These are phyloP conservation scores for Solanum chacoense DNA, from an alignment of 305 asterid species.

Conservation along the genomic window DNA sequence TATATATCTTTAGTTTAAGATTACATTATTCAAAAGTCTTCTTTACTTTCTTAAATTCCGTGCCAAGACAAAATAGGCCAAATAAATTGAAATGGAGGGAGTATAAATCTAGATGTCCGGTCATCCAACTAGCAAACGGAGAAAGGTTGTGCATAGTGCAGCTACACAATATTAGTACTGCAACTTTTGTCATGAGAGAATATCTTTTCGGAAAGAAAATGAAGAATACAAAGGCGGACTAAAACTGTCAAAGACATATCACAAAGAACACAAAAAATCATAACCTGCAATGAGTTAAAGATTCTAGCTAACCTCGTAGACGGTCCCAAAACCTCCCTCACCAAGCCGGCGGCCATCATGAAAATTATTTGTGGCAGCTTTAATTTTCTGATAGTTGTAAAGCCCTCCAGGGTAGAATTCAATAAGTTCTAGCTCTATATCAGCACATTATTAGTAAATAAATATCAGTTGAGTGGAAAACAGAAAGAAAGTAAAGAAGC, in stretches of 20 bases:
- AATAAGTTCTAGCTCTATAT: neutral
- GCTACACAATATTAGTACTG: neutral
- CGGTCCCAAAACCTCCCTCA: slow-evolving; percentile 9
- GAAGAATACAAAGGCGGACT: neutral
- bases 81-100: neutral
- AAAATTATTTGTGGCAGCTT: slow-evolving; percentile 10
- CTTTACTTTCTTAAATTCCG: neutral
- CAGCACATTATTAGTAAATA: neutral
- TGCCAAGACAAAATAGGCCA: neutral
- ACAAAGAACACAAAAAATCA: neutral
- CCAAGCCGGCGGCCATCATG: neutral
- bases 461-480: neutral
- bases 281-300: neutral
- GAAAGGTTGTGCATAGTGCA: neutral
- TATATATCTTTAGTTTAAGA: neutral
- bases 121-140: neutral
- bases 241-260: neutral
- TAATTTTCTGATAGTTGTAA: slow-evolving; percentile 4
- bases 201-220: neutral
- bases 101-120: neutral
- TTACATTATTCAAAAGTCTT: neutral
- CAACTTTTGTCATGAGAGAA: neutral
- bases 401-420: slow-evolving; percentile 12
- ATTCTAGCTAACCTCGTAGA: slow-evolving; percentile 4
- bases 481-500: neutral